A percentile compares a stretch with the other conserved stretches of the same genome.
phyloP scores from a whole-genome alignment of 345 rosid genomes.

The Corchorus capsularis region DNA sequence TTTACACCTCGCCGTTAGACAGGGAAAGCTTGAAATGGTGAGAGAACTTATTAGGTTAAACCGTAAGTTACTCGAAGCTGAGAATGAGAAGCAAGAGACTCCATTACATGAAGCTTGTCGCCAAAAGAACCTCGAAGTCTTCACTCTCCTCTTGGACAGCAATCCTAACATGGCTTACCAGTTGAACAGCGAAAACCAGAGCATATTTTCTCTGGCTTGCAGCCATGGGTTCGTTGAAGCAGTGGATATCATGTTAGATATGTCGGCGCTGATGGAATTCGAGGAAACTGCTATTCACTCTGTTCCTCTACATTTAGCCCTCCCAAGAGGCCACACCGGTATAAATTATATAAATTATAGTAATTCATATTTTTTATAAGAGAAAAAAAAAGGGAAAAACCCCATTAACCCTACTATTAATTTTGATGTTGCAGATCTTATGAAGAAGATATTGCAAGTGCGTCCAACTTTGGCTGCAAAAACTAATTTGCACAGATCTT shows the following conservation, averaged over 20 bases:
- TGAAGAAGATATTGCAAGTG: not conserved
- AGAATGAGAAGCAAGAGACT: slow-evolving; percentile 39
- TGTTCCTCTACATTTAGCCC: slow-evolving; percentile 43
- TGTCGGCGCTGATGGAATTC: slow-evolving; percentile 23
- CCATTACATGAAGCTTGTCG: slow-evolving; percentile 48
- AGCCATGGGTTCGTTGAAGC: slow-evolving; percentile 32
- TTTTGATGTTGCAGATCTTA: slow-evolving; percentile 32
- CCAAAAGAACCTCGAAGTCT: slow-evolving; percentile 36
- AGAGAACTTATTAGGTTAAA: slow-evolving; percentile 38
- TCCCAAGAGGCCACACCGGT: slow-evolving; percentile 39
- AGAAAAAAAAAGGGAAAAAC: too few species aligned
- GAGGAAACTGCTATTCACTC: slow-evolving; percentile 28
- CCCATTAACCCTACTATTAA: slow-evolving; percentile 12
- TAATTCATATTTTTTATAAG: slow-evolving; percentile 34
- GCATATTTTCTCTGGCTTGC: slow-evolving; percentile 31
- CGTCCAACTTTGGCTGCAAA: slow-evolving; percentile 14
- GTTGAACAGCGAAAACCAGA: slow-evolving; percentile 17
- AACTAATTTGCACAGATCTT: slow-evolving; percentile 3
- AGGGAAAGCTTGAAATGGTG: slow-evolving; percentile 39
- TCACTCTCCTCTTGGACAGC: slow-evolving; percentile 30
- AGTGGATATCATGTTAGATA: slow-evolving; percentile 21
- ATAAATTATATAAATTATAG: too few species aligned
- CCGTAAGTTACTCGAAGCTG: slow-evolving; percentile 31
- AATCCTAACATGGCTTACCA: slow-evolving; percentile 23
- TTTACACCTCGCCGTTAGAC: slow-evolving; percentile 40